Percentiles rank a stretch among this genome's conserved stretches.
phyloP scores from a whole-genome alignment of 176 grass and related monocot genomes.

The Canna indica region DNA sequence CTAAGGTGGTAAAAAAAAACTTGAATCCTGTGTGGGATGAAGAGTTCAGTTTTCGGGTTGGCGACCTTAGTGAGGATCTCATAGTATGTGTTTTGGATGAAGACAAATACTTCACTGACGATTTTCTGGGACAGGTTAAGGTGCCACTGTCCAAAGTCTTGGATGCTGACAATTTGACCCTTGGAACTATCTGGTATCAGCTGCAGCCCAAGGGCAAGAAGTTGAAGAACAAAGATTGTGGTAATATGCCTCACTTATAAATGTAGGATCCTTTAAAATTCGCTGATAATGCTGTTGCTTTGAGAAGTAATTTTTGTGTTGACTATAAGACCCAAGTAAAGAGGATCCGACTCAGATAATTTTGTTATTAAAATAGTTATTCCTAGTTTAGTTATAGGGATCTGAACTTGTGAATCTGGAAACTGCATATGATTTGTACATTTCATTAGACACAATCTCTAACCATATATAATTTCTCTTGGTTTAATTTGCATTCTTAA shows the following conservation, averaged over 20 bases:
- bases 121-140: conserved; percentile 77
- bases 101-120: conserved; percentile 80
- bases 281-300: background rate
- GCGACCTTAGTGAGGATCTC: conserved; percentile 67
- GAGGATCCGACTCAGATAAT: background rate
- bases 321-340: background rate
- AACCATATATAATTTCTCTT: too few species aligned
- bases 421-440: background rate
- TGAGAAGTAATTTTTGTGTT: background rate
- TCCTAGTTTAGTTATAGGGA: background rate
- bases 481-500: too few species aligned
- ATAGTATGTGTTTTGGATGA: conserved; percentile 52
- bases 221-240: conserved; percentile 62
- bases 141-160: conserved; percentile 59
- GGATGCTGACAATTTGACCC: conserved; percentile 57
- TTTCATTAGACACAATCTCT: background rate
- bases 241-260: conserved; percentile 24
- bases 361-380: background rate
- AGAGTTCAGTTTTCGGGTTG: conserved; percentile 72
- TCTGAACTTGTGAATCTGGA: background rate
- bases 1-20: conserved; percentile 46
- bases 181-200: conserved; percentile 62
- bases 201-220: conserved; percentile 78
- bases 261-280: background rate
- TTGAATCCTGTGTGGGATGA: conserved; percentile 68